These are phyloP conservation scores for Saturnispora besseyi DNA, from an alignment of 805 yeast species.

Conservation along the genomic window DNA sequence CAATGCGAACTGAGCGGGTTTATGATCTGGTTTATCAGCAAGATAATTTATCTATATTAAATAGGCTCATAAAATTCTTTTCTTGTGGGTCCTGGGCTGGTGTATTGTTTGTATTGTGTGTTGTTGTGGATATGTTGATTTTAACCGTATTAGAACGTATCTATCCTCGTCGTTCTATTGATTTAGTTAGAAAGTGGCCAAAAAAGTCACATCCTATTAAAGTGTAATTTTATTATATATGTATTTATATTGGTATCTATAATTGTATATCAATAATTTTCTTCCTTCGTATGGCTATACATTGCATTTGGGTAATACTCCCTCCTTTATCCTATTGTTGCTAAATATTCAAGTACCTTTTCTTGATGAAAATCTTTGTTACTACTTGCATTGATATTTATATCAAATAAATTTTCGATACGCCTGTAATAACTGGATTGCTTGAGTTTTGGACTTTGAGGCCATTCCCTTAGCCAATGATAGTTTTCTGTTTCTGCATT, in stretches of 20 bases:
- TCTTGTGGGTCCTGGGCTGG: slow-evolving; percentile 81
- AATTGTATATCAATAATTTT: background rate
- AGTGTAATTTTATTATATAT: background rate
- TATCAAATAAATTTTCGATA: background rate
- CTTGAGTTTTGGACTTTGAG: background rate
- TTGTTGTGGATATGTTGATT: slow-evolving; percentile 68
- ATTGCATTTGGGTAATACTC: no score
- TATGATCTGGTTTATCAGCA: slow-evolving; percentile 39
- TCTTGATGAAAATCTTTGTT: background rate
- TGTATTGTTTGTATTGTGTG: slow-evolving; percentile 67
- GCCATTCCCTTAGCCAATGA: background rate
- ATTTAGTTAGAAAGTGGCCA: slow-evolving; percentile 77
- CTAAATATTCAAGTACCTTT: background rate
- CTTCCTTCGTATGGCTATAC: background rate
- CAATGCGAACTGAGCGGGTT: slow-evolving; percentile 74
- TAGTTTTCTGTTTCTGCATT: background rate
- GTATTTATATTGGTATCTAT: background rate
- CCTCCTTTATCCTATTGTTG: background rate
- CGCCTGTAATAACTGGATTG: background rate
- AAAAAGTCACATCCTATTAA: slow-evolving; percentile 9
- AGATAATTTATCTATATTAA: slow-evolving; percentile 34
- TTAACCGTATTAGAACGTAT: slow-evolving; percentile 55
- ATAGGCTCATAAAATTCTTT: slow-evolving; percentile 55
- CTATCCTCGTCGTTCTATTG: slow-evolving; percentile 64
- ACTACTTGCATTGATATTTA: background rate